Base-by-base conservation (phyloP, 139 green algal species). In the Micractinium conductrix region DNA sequence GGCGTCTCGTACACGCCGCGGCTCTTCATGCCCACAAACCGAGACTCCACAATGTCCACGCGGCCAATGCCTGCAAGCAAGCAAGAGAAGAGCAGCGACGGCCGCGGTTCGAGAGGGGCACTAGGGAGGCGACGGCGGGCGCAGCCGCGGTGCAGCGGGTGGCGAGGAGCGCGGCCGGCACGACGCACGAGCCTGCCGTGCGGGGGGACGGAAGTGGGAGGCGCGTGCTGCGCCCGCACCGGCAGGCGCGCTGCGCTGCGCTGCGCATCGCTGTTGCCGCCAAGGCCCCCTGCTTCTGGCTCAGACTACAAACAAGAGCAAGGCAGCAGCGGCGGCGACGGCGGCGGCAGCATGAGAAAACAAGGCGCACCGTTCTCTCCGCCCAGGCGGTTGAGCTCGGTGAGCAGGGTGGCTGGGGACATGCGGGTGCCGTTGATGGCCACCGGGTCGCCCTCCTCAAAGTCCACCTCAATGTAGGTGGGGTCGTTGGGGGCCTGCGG, bases 1-100 rank as follows among this genome's bases (percentile, higher is more conserved):
- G 97, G 97, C 0, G 97, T 99, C 92, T 99, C 97, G 86, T 99
- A 99, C 90, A 99, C 97, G 58, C 97, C 96, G 40, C 95, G 89
- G 26, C 87, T 93, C 91, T 98, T 96, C 96, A 98, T 98, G 80
- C 96, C 96, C 71, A 99, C 96, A 84, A 98, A 99, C n/a, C 97
- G 93, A 24, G 87, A 95, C 95, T 99, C 97, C 37, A 99, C 97
- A 63, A 99, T 98, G 91, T 99, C 97, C 26, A 97, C 88, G 42
- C 97, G 90, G 3, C 95, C 95, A 63, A 98, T 94, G 84, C 94
- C 94, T 94, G 69, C 9, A 12, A 19, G 16, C 48, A 58, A 58
- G 48, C 10, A 58, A 16, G 48, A 58, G 48, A 24, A 16, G 48
- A 58, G 48, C 12, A 58, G 48, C 19, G 8, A 62, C 19, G 53